A percentile compares a stretch with the other conserved stretches of the same genome.
Evolutionary conservation across 2,329 filamentous ascomycete genomes (phyloP).

Genomic region (Penicillium sp.): DNA sequence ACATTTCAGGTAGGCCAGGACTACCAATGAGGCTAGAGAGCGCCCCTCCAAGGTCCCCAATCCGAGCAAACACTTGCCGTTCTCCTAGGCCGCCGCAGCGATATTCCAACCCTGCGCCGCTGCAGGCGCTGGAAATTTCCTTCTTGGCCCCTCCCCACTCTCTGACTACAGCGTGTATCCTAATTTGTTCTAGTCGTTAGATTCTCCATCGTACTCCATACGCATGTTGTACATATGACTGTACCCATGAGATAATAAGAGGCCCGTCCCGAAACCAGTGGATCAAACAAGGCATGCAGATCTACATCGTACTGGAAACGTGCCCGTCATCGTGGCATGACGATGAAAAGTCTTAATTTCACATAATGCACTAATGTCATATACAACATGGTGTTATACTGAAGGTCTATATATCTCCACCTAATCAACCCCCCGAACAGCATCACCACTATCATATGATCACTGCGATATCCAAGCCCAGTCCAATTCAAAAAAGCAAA

Average conservation of each 20-base stretch:
- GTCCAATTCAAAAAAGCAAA: neutral
- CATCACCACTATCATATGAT: neutral
- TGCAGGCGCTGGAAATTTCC: slow-evolving; percentile 22
- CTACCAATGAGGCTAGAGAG: slow-evolving; percentile 21
- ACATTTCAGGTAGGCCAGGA: slow-evolving; percentile 6
- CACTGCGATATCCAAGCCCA: neutral
- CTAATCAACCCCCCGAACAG: neutral
- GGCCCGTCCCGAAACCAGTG: slow-evolving; percentile 20
- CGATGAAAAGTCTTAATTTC: neutral
- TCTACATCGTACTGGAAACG: slow-evolving; percentile 8
- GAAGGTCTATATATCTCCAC: neutral
- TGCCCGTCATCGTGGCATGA: slow-evolving; percentile 9
- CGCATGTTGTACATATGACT: slow-evolving; percentile 7
- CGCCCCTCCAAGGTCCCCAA: slow-evolving; percentile 26
- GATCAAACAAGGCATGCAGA: slow-evolving; percentile 9
- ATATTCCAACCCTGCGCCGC: slow-evolving; percentile 16
- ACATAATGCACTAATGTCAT: neutral
- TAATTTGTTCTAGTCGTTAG: neutral
- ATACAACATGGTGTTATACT: neutral
- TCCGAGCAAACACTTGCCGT: slow-evolving; percentile 11
- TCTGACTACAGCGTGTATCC: neutral
- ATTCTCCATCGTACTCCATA: neutral
- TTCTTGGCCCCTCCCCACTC: neutral
- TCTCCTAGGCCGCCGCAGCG: slow-evolving; percentile 19
- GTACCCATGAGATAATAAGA: slow-evolving; percentile 18